These are phyloP conservation scores for Stephanodiscus triporus DNA, from an alignment of 108 stramenopile species.

Conservation along the genomic window DNA sequence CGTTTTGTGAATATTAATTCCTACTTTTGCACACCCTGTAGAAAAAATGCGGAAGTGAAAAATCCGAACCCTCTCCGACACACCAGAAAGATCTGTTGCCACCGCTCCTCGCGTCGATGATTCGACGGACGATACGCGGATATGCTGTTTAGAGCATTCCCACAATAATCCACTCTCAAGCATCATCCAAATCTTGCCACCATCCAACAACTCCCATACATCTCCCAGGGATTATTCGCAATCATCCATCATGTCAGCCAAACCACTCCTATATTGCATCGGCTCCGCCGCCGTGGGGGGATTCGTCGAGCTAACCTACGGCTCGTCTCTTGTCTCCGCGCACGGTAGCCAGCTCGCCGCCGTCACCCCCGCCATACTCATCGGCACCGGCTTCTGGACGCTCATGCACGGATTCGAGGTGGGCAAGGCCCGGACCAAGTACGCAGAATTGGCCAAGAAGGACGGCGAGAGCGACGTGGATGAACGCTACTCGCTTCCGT, in stretches of 20 bases:
- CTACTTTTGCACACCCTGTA: too few species aligned
- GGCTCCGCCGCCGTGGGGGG: slow-evolving; percentile 15
- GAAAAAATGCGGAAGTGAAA: too few species aligned
- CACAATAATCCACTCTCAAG: background rate
- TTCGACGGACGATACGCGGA: background rate
- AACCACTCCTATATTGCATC: slow-evolving; percentile 2
- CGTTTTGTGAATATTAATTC: too few species aligned
- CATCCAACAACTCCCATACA: too few species aligned
- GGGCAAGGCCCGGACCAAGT: slow-evolving; percentile 56
- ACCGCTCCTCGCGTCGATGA: background rate
- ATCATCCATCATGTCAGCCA: slow-evolving; percentile 3
- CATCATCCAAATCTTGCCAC: background rate
- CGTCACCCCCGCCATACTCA: slow-evolving; percentile 52
- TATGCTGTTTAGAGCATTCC: background rate
- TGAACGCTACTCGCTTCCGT: slow-evolving; percentile 54
- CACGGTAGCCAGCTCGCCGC: slow-evolving; percentile 25
- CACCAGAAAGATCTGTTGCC: background rate
- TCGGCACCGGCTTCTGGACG: slow-evolving; percentile 56
- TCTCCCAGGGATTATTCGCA: too few species aligned
- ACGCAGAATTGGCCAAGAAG: slow-evolving; percentile 57
- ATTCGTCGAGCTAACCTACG: slow-evolving; percentile 24
- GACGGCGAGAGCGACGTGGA: slow-evolving; percentile 67
- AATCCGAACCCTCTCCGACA: too few species aligned
- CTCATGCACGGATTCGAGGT: slow-evolving; percentile 55
- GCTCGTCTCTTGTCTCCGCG: background rate